phyloP scores from a whole-genome alignment of 2,329 filamentous ascomycete species.

The Colletotrichum sidae region DNA sequence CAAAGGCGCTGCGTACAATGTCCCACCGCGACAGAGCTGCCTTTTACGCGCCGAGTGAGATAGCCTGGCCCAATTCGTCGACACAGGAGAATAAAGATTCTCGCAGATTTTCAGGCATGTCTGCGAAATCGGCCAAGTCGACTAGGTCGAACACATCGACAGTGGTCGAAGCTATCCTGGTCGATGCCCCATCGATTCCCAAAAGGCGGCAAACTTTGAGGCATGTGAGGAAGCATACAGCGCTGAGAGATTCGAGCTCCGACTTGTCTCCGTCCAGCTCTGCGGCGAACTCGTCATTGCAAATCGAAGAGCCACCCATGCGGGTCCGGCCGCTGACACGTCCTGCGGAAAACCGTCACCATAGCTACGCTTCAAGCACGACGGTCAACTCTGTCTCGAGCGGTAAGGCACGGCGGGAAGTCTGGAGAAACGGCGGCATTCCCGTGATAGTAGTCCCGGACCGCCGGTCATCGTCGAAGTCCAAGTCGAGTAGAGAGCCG shows the following conservation, averaged over 20 bases:
- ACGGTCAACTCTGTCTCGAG: slow-evolving; percentile 64
- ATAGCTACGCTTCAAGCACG: slow-evolving; percentile 62
- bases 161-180: slow-evolving; percentile 67
- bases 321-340: slow-evolving; percentile 45
- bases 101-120: slow-evolving; percentile 65
- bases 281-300: slow-evolving; percentile 51
- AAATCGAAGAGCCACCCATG: slow-evolving; percentile 44
- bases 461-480: slow-evolving; percentile 64
- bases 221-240: slow-evolving; percentile 68
- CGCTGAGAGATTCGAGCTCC: slow-evolving; percentile 60
- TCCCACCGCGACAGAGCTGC: slow-evolving; percentile 57
- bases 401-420: slow-evolving; percentile 66
- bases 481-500: slow-evolving; percentile 62
- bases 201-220: slow-evolving; percentile 67
- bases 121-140: slow-evolving; percentile 65
- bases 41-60: slow-evolving; percentile 50
- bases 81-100: slow-evolving; percentile 55
- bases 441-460: slow-evolving; percentile 73
- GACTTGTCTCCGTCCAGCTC: slow-evolving; percentile 57
- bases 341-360: slow-evolving; percentile 48
- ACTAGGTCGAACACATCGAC: slow-evolving; percentile 66
- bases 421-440: slow-evolving; percentile 70
- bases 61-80: slow-evolving; percentile 45
- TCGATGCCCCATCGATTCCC: slow-evolving; percentile 59
- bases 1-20: slow-evolving; percentile 60